Conservation (phyloP, 2,329 filamentous ascomycete species). For the Tolypocladium paradoxum region DNA sequence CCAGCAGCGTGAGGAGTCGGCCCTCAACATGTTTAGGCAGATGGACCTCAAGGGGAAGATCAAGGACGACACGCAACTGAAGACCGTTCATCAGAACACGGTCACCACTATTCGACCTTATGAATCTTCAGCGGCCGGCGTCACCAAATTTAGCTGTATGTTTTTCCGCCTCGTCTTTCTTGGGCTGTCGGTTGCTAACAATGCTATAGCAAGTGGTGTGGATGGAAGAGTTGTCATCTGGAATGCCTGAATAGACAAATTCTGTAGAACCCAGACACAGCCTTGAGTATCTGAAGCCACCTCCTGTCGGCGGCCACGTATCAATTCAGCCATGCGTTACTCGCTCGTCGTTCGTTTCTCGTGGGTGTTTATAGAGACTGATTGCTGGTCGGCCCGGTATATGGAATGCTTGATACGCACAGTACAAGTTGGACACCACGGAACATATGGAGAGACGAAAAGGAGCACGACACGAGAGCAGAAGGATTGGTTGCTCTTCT, state of each 20-base stretch:
- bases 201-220: slow-evolving; percentile 58
- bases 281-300: background rate
- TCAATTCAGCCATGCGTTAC: background rate
- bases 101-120: slow-evolving; percentile 76
- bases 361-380: background rate
- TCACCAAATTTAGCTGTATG: slow-evolving; percentile 82
- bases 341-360: background rate
- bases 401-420: background rate
- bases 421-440: background rate
- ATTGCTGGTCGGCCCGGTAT: background rate
- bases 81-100: slow-evolving; percentile 94
- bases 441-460: background rate
- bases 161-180: slow-evolving; percentile 11
- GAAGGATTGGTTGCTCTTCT: background rate
- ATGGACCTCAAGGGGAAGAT: slow-evolving; percentile 96
- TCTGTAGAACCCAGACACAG: background rate
- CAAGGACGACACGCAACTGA: slow-evolving; percentile 86
- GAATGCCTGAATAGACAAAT: slow-evolving; percentile 40
- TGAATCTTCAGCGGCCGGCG: slow-evolving; percentile 50
- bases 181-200: slow-evolving; percentile 14
- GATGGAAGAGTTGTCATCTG: slow-evolving; percentile 76
- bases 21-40: slow-evolving; percentile 95
- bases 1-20: slow-evolving; percentile 71
- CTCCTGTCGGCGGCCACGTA: background rate
- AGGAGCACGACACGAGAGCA: background rate